These are phyloP conservation scores for Vitis amurensis DNA, from an alignment of 164 flowering plant genomes.

Conservation along the genomic window DNA sequence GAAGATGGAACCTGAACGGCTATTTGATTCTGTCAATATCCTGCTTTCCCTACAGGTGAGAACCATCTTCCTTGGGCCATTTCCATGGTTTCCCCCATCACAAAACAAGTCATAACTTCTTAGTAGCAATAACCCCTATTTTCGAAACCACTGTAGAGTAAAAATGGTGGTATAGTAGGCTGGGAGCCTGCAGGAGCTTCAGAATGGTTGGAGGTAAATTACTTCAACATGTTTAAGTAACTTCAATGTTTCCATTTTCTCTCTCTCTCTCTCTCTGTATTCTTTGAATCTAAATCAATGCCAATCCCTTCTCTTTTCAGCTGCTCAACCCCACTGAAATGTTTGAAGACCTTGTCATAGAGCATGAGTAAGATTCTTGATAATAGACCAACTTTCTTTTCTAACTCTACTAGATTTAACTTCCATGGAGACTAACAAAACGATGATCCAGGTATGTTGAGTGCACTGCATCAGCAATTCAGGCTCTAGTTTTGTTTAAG, in stretches of 20 bases:
- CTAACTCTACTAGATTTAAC: too few species aligned
- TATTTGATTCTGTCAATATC: constrained; percentile 51
- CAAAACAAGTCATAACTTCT: background rate
- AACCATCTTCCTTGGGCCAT: background rate
- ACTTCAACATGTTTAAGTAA: background rate
- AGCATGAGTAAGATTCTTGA: background rate
- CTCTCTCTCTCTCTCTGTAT: too few species aligned
- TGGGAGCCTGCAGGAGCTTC: constrained; percentile 43
- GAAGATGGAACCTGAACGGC: constrained; percentile 33
- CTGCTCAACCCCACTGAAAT: too few species aligned
- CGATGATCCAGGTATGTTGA: constrained; percentile 11
- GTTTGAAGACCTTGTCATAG: too few species aligned
- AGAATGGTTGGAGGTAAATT: constrained; percentile 41
- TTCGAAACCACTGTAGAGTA: background rate
- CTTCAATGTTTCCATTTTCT: too few species aligned
- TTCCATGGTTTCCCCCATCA: too few species aligned
- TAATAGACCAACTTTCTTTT: background rate
- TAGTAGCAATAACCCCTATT: background rate
- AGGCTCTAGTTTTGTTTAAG: constrained; percentile 36
- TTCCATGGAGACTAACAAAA: too few species aligned
- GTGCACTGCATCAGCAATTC: constrained; percentile 42
- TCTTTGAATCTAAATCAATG: too few species aligned
- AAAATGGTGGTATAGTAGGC: constrained; percentile 40
- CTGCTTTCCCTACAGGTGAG: constrained; percentile 47
- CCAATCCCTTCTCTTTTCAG: too few species aligned